A percentile compares a stretch with the other conserved stretches of the same genome.
These are phyloP conservation scores for Arxiozyma slooffiae DNA, from an alignment of 1,139 yeast genomes.

Conservation along the genomic window DNA sequence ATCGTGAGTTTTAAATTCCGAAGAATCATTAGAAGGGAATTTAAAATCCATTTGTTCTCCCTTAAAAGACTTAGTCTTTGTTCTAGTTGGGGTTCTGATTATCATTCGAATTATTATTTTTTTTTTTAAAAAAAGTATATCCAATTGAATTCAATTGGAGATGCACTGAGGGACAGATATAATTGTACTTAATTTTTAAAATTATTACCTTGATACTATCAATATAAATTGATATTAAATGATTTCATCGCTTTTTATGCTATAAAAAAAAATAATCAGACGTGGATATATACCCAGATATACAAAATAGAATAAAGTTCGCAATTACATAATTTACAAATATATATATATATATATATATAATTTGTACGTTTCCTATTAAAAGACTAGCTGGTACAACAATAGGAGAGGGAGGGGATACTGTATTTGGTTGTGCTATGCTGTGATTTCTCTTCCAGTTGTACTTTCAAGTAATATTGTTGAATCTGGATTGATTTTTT, in stretches of 20 bases:
- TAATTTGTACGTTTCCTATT: background rate
- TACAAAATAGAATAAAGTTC: no score
- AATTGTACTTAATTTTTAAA: background rate
- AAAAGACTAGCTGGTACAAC: background rate
- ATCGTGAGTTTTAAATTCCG: slow-evolving; percentile 8
- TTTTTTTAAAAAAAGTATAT: no score
- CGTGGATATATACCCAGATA: background rate
- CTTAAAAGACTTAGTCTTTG: slow-evolving; percentile 27
- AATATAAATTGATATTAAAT: no score
- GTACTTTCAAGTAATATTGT: background rate
- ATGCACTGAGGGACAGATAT: no score
- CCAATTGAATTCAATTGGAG: background rate
- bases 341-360: no score
- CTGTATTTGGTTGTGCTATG: background rate
- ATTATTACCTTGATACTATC: no score
- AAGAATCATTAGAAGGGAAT: slow-evolving; percentile 19
- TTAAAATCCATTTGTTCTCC: slow-evolving; percentile 28
- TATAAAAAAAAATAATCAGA: no score
- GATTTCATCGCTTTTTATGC: background rate
- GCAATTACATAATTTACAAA: no score
- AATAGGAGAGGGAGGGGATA: background rate
- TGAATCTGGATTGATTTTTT: background rate
- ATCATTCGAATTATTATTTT: slow-evolving; percentile 1
- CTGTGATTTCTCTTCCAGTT: background rate
- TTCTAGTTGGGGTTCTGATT: slow-evolving; percentile 27